Base-by-base conservation (phyloP, 2,329 filamentous ascomycete genomes). In the Alternaria incomplexa region DNA sequence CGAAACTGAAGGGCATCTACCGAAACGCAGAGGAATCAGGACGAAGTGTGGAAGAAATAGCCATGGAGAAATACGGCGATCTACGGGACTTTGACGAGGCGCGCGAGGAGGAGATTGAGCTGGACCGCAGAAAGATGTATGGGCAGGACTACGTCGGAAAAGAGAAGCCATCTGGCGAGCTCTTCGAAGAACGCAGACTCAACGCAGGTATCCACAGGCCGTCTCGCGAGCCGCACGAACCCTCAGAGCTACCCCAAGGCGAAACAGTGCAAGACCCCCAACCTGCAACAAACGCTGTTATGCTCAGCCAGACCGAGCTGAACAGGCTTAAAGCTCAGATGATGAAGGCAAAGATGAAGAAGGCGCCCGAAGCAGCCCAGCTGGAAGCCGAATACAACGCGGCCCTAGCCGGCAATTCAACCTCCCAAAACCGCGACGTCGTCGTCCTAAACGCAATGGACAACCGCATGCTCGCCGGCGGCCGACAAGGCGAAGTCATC, bases 241-340 rank as follows among this genome's bases (percentile, higher is more conserved):
- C 69, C 51, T 69, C 78, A 40, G 67, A 81, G 2, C 67, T 76
- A 7, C 75, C 76, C 3, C 89, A 93, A 73, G 88, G 88, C 13
- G 79, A 85, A 32, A 73, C 86, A 22, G 85, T 92, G 54, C 81
- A 85, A 3, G 86, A 90, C n/a, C 83, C 85, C 45, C 75, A 80
- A 52, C 81, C 82, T 25, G 76, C 83, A n/a, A 76, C 82, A 4
- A 79, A 81, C 8, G 83, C 83, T 5, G 85, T 85, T 17, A 81
- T 79, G 12, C 79, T 96, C 20, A 92, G 97, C 71, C 89, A 91
- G 73, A 96, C 93, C 0, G 85, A 90, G 0, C 84, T 99, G 58
- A 99, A 99, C 80, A 90, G 92, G 64, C 86, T 99, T 53, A 94
- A 95, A 68, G 96, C 96, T 0, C 91, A 96, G 74, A 90, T 98